These are phyloP conservation scores for Wickerhamomyces hampshirensis DNA, from an alignment of 805 yeast genomes.

Conservation along the genomic window DNA sequence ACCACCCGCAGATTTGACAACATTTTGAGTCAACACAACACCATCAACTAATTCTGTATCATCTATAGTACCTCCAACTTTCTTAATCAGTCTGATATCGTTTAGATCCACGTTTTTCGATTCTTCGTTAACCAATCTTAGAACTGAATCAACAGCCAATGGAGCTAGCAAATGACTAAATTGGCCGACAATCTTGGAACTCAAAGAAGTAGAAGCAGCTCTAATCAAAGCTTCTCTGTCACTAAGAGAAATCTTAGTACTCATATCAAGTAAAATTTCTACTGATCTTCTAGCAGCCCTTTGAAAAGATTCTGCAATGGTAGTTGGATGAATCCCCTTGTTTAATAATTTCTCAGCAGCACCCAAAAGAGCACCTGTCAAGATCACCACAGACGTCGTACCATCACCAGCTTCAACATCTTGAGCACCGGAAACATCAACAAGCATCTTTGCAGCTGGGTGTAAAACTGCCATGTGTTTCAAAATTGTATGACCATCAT, in stretches of 20 bases:
- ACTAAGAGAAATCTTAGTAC: constrained; percentile 67
- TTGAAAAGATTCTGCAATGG: constrained; percentile 92
- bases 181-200: constrained; percentile 94
- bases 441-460: constrained; percentile 98
- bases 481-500: constrained; percentile 96
- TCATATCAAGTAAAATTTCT: constrained; percentile 79
- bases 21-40: constrained; percentile 88
- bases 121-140: constrained; percentile 61
- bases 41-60: constrained; percentile 93
- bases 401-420: constrained; percentile 99
- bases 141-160: constrained; percentile 88
- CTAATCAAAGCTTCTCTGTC: constrained; percentile 82
- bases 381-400: constrained; percentile 93
- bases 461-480: constrained; percentile 98
- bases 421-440: constrained; percentile 95
- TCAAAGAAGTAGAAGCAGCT: constrained; percentile 92
- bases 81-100: constrained; percentile 86
- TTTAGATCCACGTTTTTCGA: constrained; percentile 75
- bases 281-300: constrained; percentile 81
- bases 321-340: constrained; percentile 93
- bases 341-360: constrained; percentile 90
- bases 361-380: constrained; percentile 89
- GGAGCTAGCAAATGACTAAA: constrained; percentile 84
- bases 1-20: constrained; percentile 87
- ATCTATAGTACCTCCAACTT: constrained; percentile 96